Percentiles rank a stretch among this genome's conserved stretches.
These are phyloP conservation scores for Scleroderma bovista DNA, from an alignment of 768 basidiomycete genomes.

Conservation along the genomic window DNA sequence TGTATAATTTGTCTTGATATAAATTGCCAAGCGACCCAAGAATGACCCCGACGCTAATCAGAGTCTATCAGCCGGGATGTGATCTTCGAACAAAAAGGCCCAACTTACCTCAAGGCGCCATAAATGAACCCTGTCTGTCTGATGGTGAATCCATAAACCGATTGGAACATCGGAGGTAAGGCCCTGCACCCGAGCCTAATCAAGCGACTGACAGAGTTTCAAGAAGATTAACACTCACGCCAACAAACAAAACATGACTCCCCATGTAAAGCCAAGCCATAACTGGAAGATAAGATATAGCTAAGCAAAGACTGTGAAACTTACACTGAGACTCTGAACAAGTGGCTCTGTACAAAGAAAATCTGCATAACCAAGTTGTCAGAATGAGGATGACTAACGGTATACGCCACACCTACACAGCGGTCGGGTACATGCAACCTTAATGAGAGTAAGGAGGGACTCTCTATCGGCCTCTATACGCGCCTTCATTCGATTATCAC, in stretches of 20 bases:
- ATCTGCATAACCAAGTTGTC: too few species aligned
- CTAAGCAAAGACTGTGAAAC: conserved; percentile 12
- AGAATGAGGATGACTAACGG: too few species aligned
- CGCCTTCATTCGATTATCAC: conserved; percentile 55
- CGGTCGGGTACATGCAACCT: conserved; percentile 61
- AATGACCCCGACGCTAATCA: conserved; percentile 41
- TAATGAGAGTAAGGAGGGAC: conserved; percentile 50
- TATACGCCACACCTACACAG: conserved; percentile 44
- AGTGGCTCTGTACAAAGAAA: conserved; percentile 45
- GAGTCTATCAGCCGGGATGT: conserved; percentile 1
- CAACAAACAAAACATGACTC: conserved; percentile 60
- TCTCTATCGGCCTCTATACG: conserved; percentile 59
- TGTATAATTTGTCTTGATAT: conserved; percentile 42
- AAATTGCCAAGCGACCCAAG: conserved; percentile 38
- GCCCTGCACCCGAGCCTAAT: conserved; percentile 30
- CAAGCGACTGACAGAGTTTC: not conserved
- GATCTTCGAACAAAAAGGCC: not conserved
- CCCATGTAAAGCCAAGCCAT: conserved; percentile 69
- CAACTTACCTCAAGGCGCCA: conserved; percentile 45
- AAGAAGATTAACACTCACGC: conserved; percentile 34
- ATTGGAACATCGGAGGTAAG: conserved; percentile 45
- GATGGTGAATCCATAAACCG: conserved; percentile 51
- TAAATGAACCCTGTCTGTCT: conserved; percentile 55
- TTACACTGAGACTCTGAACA: conserved; percentile 62
- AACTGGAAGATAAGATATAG: conserved; percentile 31